Percentiles rank a stretch among this genome's conserved stretches.
Conservation (phyloP, 2,329 filamentous ascomycete species). For the Aspergillus udagawae region DNA sequence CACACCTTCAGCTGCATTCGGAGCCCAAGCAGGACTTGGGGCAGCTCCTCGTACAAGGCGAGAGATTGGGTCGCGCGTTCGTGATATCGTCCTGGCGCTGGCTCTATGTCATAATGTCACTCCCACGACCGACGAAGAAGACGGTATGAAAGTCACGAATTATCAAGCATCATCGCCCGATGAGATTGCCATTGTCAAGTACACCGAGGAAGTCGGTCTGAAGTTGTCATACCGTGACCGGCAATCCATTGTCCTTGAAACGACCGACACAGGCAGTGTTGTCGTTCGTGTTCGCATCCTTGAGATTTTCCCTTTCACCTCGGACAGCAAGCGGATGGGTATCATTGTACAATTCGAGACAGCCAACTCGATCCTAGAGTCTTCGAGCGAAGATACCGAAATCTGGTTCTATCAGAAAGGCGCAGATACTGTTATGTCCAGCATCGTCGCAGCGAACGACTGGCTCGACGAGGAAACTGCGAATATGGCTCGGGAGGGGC, state of each 20-base stretch:
- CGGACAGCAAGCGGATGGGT: slow-evolving; percentile 96
- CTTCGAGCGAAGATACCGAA: slow-evolving; percentile 60
- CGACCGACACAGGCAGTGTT: slow-evolving; percentile 64
- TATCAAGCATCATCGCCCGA: slow-evolving; percentile 98
- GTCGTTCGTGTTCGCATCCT: slow-evolving; percentile 85
- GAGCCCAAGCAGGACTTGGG: slow-evolving; percentile 53
- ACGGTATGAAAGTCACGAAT: slow-evolving; percentile 70
- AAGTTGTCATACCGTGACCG: slow-evolving; percentile 81
- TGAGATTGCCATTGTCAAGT: slow-evolving; percentile 95
- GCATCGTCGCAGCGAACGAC: slow-evolving; percentile 91
- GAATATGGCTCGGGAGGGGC: slow-evolving; percentile 97
- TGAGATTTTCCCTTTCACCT: slow-evolving; percentile 96
- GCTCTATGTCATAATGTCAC: slow-evolving; percentile 97
- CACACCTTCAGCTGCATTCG: slow-evolving; percentile 70
- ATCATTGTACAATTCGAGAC: slow-evolving; percentile 86
- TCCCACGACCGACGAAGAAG: slow-evolving; percentile 78
- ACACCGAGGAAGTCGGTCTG: slow-evolving; percentile 89
- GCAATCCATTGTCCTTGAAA: slow-evolving; percentile 77
- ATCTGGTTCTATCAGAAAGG: slow-evolving; percentile 99
- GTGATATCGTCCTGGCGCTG: slow-evolving; percentile 86
- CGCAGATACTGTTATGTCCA: slow-evolving; percentile 96
- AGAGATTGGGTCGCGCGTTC: slow-evolving; percentile 89
- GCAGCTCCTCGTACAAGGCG: slow-evolving; percentile 76
- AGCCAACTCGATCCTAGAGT: slow-evolving; percentile 47
- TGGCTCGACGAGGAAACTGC: slow-evolving; percentile 98